Conservation (phyloP, 2,329 filamentous ascomycete genomes). For the Biscogniauxia mediterranea region DNA sequence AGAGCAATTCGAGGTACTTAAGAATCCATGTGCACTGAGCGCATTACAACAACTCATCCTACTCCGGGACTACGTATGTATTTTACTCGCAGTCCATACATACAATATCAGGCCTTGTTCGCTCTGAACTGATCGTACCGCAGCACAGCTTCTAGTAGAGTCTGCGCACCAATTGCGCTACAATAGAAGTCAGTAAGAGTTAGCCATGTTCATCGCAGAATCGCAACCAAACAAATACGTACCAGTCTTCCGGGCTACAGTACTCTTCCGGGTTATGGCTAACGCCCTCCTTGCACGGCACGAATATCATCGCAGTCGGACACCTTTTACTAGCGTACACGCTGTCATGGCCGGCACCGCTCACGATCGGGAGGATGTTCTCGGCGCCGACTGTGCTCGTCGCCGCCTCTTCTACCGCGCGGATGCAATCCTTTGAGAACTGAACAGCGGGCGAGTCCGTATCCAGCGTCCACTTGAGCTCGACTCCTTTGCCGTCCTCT, state of each 20-base stretch:
- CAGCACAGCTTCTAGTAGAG: neutral
- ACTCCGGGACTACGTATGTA: too few relatives aligned
- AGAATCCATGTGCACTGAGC: too few relatives aligned
- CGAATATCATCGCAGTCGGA: neutral
- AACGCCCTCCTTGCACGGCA: neutral
- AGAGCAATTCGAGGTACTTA: too few relatives aligned
- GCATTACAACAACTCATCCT: too few relatives aligned
- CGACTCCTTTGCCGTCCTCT: slow-evolving; percentile 39
- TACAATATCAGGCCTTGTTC: neutral
- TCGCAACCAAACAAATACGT: too few relatives aligned
- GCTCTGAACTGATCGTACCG: neutral
- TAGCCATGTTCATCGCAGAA: neutral
- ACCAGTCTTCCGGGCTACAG: neutral
- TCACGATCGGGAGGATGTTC: neutral
- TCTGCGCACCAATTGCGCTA: neutral
- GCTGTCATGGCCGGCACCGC: neutral
- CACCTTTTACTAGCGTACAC: neutral
- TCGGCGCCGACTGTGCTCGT: slow-evolving; percentile 37
- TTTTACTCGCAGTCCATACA: too few relatives aligned
- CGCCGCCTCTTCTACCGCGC: slow-evolving; percentile 55
- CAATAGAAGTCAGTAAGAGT: neutral
- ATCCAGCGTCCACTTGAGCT: slow-evolving; percentile 54
- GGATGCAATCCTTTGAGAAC: slow-evolving; percentile 68
- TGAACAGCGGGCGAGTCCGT: slow-evolving; percentile 59
- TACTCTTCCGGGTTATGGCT: neutral